Evolutionary conservation across 257 asterid genomes (phyloP).

Genomic region (Penstemon davidsonii): DNA sequence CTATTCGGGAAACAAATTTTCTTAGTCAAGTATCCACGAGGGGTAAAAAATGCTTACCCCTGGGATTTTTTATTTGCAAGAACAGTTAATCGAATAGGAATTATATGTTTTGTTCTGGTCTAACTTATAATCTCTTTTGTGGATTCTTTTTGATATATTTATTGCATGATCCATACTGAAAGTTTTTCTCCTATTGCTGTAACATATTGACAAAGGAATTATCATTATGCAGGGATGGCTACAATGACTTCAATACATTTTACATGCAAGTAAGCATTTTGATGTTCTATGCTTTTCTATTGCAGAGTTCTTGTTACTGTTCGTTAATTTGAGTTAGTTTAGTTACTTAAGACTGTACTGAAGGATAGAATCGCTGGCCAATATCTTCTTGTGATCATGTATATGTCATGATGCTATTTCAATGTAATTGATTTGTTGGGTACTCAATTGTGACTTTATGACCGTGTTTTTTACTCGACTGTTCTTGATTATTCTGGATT

Average conservation of each 20-base stretch:
- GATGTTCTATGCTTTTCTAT: constrained; percentile 28
- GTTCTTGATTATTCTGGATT: constrained; percentile 20
- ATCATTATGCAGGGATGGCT: constrained; percentile 91
- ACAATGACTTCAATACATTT: constrained; percentile 98
- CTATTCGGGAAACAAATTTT: not conserved
- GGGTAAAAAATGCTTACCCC: constrained; percentile 6
- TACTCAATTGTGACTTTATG: not conserved
- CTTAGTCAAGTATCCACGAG: not conserved
- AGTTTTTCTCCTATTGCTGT: constrained; percentile 11
- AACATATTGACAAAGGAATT: constrained; percentile 35
- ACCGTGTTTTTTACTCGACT: constrained; percentile 5
- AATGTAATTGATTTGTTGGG: constrained; percentile 11
- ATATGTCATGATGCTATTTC: constrained; percentile 13
- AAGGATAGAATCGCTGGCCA: constrained; percentile 12
- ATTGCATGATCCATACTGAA: constrained; percentile 23
- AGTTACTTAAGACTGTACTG: constrained; percentile 26
- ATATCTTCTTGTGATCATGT: not conserved
- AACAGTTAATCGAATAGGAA: constrained; percentile 9
- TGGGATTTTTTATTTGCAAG: constrained; percentile 9
- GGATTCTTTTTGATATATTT: constrained; percentile 23
- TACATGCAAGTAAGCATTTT: constrained; percentile 89
- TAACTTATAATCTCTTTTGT: constrained; percentile 5
- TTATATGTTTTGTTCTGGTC: not conserved
- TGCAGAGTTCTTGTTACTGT: constrained; percentile 19
- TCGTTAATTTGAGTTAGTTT: constrained; percentile 20